Evolutionary conservation across 2,329 filamentous ascomycete genomes (phyloP), one percentile per base, ranked within the genome.

Genomic region (Cladophialophora bantiana): DNA sequence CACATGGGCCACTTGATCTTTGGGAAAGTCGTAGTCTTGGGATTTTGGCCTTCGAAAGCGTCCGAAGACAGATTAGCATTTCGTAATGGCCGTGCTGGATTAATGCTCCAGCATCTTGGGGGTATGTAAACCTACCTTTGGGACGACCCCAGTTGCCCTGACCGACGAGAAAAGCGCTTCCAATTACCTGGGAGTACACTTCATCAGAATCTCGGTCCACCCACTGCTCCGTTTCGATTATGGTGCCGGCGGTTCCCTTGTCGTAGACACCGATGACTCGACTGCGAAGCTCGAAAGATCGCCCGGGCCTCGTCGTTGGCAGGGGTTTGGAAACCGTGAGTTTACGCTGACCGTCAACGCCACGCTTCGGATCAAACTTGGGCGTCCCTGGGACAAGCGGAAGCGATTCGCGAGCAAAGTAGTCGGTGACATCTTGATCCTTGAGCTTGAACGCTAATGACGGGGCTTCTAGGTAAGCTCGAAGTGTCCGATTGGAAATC

Each of bases 71-170:
- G 74, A 70, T 42, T 77, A 81, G 0, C n/a, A n/a, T n/a, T n/a
- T n/a, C n/a, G n/a, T n/a, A n/a, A n/a, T n/a, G n/a, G n/a, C n/a
- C n/a, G n/a, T n/a, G n/a, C n/a, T n/a, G n/a, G n/a, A n/a, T n/a
- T n/a, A n/a, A n/a, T n/a, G n/a, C n/a, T n/a, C n/a, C n/a, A n/a
- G n/a, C n/a, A n/a, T n/a, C n/a, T n/a, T n/a, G n/a, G n/a, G n/a
- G n/a, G n/a, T n/a, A n/a, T 74, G 69, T 1, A 50, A 34, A 26
- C 55, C 42, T 78, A 1, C 81, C 81, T n/a, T 76, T 75, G 0
- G 81, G 78, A 0, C 81, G 81, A 34, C 75, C 74, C 71, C 82
- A 83, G 40, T 81, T 80, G 1, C 82, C 82, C 68, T 83, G 81
- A n/a, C 80, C 79, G 53, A 83, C 79, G 36, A 80, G 81, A 67